Conservation (phyloP, 2,329 filamentous ascomycete genomes). For the Monosporascus sp. region DNA sequence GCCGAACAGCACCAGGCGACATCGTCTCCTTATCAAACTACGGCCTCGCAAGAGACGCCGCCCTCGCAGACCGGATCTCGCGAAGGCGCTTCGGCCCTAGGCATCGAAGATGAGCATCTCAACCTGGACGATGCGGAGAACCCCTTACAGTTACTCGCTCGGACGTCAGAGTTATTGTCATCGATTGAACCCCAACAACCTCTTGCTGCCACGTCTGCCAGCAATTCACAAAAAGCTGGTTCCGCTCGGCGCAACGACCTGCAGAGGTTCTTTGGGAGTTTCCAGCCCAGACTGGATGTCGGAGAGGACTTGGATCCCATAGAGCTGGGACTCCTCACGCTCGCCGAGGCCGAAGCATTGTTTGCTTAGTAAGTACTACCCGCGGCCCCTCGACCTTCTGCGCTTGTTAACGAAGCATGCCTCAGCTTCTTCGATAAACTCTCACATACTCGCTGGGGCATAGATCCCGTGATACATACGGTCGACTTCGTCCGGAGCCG, state of each 20-base stretch:
- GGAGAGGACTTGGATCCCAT: slow-evolving; percentile 63
- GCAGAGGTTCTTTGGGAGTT: slow-evolving; percentile 62
- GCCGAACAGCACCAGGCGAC: slow-evolving; percentile 16
- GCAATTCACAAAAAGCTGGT: background rate
- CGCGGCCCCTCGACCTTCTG: background rate
- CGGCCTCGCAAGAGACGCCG: slow-evolving; percentile 22
- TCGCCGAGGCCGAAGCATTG: slow-evolving; percentile 58
- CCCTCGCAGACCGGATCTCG: slow-evolving; percentile 23
- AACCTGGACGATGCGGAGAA: slow-evolving; percentile 67
- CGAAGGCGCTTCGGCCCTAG: slow-evolving; percentile 23
- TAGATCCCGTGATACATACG: slow-evolving; percentile 63
- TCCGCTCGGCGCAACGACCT: slow-evolving; percentile 40
- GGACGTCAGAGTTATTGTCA: slow-evolving; percentile 60
- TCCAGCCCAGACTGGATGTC: slow-evolving; percentile 57
- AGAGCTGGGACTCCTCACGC: slow-evolving; percentile 62
- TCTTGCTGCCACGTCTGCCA: background rate
- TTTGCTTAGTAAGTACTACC: slow-evolving; percentile 53
- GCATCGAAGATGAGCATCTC: slow-evolving; percentile 39
- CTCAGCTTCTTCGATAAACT: slow-evolving; percentile 63
- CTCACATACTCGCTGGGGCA: slow-evolving; percentile 68
- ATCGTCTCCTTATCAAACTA: slow-evolving; percentile 23
- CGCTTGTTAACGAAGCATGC: background rate
- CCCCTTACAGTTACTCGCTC: slow-evolving; percentile 65
- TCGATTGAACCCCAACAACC: slow-evolving; percentile 21
- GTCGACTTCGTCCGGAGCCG: slow-evolving; percentile 59